These are phyloP conservation scores for Eremothecium cymbalariae DNA, from an alignment of 1,139 yeast species.

Conservation along the genomic window DNA sequence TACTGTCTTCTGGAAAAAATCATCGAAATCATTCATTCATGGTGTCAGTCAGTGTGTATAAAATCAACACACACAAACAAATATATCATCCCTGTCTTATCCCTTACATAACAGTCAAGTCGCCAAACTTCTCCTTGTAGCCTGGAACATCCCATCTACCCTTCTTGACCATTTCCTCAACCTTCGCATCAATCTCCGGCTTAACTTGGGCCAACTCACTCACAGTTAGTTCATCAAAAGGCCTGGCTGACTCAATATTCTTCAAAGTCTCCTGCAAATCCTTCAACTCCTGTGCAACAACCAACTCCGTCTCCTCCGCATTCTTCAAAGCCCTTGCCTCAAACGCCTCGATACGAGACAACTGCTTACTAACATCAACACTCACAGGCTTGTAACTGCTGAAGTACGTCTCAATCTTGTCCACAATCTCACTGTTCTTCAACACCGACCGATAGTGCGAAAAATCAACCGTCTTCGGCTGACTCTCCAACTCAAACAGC, in stretches of 20 bases:
- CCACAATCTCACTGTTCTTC: constrained; percentile 73
- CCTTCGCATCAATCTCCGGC: constrained; percentile 97
- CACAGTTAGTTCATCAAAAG: constrained; percentile 92
- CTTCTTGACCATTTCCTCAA: constrained; percentile 87
- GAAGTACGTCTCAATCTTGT: constrained; percentile 74
- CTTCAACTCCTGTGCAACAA: constrained; percentile 77
- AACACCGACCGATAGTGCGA: constrained; percentile 67
- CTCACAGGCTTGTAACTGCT: constrained; percentile 71
- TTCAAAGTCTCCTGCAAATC: constrained; percentile 81
- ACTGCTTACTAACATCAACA: constrained; percentile 79
- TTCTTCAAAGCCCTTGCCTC: constrained; percentile 94
- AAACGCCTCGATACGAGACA: constrained; percentile 86
- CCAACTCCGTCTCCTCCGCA: constrained; percentile 87
- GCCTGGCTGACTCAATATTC: constrained; percentile 95
- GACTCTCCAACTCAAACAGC: constrained; percentile 58
- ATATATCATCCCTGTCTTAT: background rate
- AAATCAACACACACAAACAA: too few relatives aligned
- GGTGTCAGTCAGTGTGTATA: too few relatives aligned
- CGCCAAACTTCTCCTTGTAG: constrained; percentile 95
- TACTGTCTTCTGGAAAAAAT: too few relatives aligned
- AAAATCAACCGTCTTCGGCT: constrained; percentile 74
- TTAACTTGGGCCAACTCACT: constrained; percentile 92
- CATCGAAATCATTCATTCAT: too few relatives aligned
- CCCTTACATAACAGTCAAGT: constrained; percentile 80
- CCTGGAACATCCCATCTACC: constrained; percentile 99